Conservation (phyloP, 1,284 basidiomycete species). For the Marasmius oreades region DNA sequence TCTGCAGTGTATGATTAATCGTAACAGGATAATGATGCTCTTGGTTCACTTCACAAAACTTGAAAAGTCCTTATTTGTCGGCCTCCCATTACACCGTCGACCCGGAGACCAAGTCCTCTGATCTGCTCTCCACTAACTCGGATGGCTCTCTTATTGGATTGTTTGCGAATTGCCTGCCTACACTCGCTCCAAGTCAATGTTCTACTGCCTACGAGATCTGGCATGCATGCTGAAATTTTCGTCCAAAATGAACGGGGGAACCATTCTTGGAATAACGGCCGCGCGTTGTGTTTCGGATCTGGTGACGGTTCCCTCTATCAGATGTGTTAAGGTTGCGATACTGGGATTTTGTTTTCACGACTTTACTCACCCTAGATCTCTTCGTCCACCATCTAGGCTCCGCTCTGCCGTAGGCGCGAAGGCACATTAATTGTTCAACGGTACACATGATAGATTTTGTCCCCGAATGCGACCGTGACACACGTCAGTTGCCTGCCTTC, state of each 20-base stretch:
- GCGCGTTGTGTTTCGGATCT: not conserved
- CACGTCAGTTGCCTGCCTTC: not conserved
- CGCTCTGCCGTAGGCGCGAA: not conserved
- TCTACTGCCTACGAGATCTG: not conserved
- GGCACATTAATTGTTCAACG: not conserved
- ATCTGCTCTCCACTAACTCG: not conserved
- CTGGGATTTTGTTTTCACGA: too few relatives aligned
- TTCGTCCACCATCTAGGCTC: not conserved
- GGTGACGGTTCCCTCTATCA: too few relatives aligned
- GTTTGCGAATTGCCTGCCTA: not conserved
- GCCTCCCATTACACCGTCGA: too few relatives aligned
- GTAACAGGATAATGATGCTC: not conserved
- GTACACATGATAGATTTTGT: not conserved
- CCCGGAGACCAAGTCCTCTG: not conserved
- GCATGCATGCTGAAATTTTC: not conserved
- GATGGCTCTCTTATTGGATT: not conserved
- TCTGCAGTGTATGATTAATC: constrained; percentile 45
- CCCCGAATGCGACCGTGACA: not conserved
- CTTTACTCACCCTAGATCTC: not conserved
- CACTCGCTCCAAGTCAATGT: not conserved
- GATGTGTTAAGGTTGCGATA: too few relatives aligned
- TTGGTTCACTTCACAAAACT: too few relatives aligned
- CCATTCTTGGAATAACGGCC: not conserved
- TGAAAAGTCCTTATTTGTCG: too few relatives aligned
- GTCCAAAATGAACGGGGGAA: not conserved